These are phyloP conservation scores for Tuber calosporum DNA, from an alignment of 495 filamentous ascomycete species.

Conservation along the genomic window DNA sequence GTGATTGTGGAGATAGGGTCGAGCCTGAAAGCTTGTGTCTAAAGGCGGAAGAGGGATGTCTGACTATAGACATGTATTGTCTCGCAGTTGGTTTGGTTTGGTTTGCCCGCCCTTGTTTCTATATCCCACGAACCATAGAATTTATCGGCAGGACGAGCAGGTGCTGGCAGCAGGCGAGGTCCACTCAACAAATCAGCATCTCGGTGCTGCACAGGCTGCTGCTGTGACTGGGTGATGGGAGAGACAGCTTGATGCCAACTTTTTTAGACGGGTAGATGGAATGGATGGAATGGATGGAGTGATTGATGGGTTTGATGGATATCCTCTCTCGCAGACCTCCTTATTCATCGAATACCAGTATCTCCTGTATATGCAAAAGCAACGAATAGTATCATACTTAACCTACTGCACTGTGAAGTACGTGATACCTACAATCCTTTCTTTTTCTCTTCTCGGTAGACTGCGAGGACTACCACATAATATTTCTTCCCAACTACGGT, in stretches of 20 bases:
- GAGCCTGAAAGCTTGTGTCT: background rate
- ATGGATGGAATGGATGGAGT: constrained; percentile 1
- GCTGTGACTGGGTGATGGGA: background rate
- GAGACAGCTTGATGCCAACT: constrained; percentile 1
- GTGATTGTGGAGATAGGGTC: background rate
- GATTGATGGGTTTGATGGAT: background rate
- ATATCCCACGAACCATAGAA: background rate
- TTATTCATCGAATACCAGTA: background rate
- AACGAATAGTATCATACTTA: background rate
- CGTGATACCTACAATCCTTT: background rate
- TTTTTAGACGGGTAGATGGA: constrained; percentile 2
- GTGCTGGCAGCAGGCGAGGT: background rate
- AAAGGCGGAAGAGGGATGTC: background rate
- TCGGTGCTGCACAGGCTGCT: background rate
- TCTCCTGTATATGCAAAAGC: background rate
- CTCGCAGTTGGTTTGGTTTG: background rate
- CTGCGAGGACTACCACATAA: background rate
- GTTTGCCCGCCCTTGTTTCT: background rate
- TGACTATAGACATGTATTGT: background rate
- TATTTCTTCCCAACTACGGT: background rate
- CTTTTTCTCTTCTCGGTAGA: background rate
- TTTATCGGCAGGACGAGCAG: background rate
- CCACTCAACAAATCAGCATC: background rate
- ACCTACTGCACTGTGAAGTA: background rate
- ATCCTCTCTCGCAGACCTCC: background rate